Evolutionary conservation across 805 yeast genomes (phyloP), one percentile per base, ranked within the genome.

Genomic region (Ogataea pini): DNA sequence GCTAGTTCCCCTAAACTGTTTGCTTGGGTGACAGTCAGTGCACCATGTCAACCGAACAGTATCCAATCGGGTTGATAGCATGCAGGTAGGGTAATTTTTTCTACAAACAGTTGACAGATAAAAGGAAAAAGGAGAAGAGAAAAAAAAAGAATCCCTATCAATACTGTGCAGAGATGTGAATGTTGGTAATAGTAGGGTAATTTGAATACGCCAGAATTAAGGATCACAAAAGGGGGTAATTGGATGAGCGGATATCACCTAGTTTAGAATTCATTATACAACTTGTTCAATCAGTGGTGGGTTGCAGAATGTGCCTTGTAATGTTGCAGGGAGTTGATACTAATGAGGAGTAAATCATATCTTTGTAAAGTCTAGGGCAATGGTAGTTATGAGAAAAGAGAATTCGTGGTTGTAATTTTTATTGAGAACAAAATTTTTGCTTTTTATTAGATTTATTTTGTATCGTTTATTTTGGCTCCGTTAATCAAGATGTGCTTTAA

Each of bases 61-160:
- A 28, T 25, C 42, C 42, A 39, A 39, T 27, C 33, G 33, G 28
- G 10, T 17, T 28, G 22, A 7, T 13, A 10, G 10, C 33, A 10
- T 39, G 32, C 33, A 27, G 18, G 42, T 13, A 39, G 42, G 42
- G 42, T 39, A 39, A 37, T 6, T 25, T 7, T 14, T 17, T 31
- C 25, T 22, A 22, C 25, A 7, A 31, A n/a, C 34, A 13, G 34
- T 31, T 31, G 34, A 31, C 34, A 31, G 34, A 31, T 31, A 31
- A 31, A 31, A 31, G 34, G 25, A 22, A 22, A 22, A 8, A 22
- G 25, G 25, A 6, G 7, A 6, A 6, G 7, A 6, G 25, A 22
- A 31, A 31, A 31, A 31, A 31, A n/a, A 31, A 5, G 34, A 13
- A n/a, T 28, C 13, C 31, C 9, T 31, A n/a, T 31, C 18, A 17